Conservation (phyloP, 768 basidiomycete genomes). For the Termitomyces sp. region DNA sequence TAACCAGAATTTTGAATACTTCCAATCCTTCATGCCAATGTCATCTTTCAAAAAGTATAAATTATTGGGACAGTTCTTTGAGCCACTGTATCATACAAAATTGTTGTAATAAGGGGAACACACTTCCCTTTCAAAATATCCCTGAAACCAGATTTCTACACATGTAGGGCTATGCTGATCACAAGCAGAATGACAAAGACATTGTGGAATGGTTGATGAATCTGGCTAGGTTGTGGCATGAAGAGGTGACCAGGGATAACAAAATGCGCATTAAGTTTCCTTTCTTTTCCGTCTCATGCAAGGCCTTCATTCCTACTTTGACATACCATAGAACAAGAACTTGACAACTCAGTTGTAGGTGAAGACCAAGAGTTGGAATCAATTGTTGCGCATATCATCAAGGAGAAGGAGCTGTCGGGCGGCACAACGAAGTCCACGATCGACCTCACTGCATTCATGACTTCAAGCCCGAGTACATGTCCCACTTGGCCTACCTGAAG, state of each 20-base stretch:
- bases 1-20: too few species aligned
- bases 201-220: slow-evolving; percentile 44
- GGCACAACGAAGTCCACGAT: slow-evolving; percentile 33
- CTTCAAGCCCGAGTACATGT: slow-evolving; percentile 28
- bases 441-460: slow-evolving; percentile 37
- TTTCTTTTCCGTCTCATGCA: not conserved
- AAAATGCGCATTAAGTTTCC: slow-evolving; percentile 45
- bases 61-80: too few species aligned
- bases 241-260: slow-evolving; percentile 53
- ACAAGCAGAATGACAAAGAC: slow-evolving; percentile 41
- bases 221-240: slow-evolving; percentile 44
- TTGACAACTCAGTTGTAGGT: slow-evolving; percentile 39
- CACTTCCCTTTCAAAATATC: too few species aligned
- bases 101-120: too few species aligned
- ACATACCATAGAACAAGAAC: slow-evolving; percentile 28
- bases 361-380: slow-evolving; percentile 45
- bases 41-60: too few species aligned
- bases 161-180: not conserved
- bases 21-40: too few species aligned
- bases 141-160: not conserved
- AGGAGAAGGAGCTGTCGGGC: slow-evolving; percentile 28
- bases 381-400: slow-evolving; percentile 41
- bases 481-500: not conserved
- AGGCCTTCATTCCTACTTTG: not conserved
- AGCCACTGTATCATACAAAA: too few species aligned